Base-by-base conservation (phyloP, 2,329 filamentous ascomycete species). In the Claviceps lovelessii region DNA sequence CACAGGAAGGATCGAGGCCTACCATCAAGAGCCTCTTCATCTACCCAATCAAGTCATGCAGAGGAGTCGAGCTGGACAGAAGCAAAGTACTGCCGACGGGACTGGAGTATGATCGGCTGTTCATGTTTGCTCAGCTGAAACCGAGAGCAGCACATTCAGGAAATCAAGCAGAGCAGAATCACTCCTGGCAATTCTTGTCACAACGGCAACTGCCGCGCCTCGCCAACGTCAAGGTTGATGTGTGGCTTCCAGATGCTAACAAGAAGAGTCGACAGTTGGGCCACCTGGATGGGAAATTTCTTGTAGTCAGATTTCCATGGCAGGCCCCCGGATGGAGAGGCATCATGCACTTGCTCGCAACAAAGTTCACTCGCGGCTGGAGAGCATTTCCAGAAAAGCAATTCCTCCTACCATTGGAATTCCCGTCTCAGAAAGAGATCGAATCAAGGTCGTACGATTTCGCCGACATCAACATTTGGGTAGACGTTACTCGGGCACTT, bases 1-100 rank as follows among this genome's bases (percentile, higher is more conserved):
- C 58, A 29, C 60, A 60, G 37, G 55, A 62, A 9, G 57, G 58
- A 50, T 55, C 62, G 59, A 41, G 56, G 39, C 51, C 62, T 55
- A 57, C 54, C 23, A 65, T 78, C 52, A 69, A 88, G 67, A 86
- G 85, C 54, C 73, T 95, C 52, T 84, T 83, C 71, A 78, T 90
- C 57, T 91, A 93, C 67, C 90, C 90, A 0, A 72, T 95, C 67
- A 91, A 94, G 71, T 88, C 86, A 55, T 95, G 89, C 67, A 75
- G 73, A 55, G 86, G 85, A 33, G 81, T 95, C 54, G 88, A 93
- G 69, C 69, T 95, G 49, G 71, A 78, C 52, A 72, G 76, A 57
- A 80, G 79, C 57, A 77, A 80, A 54, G 76, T 93, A 17, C 70
- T 88, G 49, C 72, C 80, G 6, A 80, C 80, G 2, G 89, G 90